Base-by-base conservation (phyloP, 306 rosid genomes). In the Begonia fuchsioides region DNA sequence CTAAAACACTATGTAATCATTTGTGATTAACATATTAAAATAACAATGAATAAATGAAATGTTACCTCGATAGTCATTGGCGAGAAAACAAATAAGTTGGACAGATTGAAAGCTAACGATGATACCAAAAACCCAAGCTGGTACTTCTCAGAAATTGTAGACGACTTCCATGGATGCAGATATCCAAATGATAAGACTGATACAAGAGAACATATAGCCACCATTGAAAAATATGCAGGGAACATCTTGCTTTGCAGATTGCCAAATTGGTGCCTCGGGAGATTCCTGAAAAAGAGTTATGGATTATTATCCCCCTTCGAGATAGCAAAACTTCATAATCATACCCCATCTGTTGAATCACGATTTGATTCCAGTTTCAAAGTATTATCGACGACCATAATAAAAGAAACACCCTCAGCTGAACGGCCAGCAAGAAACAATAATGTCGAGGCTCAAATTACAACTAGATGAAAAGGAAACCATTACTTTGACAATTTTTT, bases 241-340 rank as follows among this genome's bases (percentile, higher is more conserved):
- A 92, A 92, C 98, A 92, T 85, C 80, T 85, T 92, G 73, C 96
- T 81, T 38, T 92, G 96, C 59, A 92, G 70, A 74, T 82, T 92
- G 26, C 98, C 96, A 65, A 85, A 92, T 50, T 85, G 96, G 67
- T 92, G 98, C 72, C 96, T 71, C 10, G 98, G 98, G 18, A 92
- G 82, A 68, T 92, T 75, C 80, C 98, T 92, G 58, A 47, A 20
- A n/a, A 32, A 26, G n/a, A n/a, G n/a, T n/a, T n/a, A 26, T 1
- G 35, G 35, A 26, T 26, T 26, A 26, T 26, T n/a, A n/a, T n/a
- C n/a, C n/a, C n/a, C n/a, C n/a, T n/a, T n/a, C n/a, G n/a, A n/a
- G n/a, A n/a, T n/a, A n/a, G n/a, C n/a, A n/a, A n/a, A n/a, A n/a
- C n/a, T n/a, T n/a, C n/a, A n/a, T n/a, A n/a, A n/a, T n/a, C n/a